Evolutionary conservation across 2,329 filamentous ascomycete species (phyloP), one percentile per base, ranked within the genome.

Genomic region (Helotiales sp.): DNA sequence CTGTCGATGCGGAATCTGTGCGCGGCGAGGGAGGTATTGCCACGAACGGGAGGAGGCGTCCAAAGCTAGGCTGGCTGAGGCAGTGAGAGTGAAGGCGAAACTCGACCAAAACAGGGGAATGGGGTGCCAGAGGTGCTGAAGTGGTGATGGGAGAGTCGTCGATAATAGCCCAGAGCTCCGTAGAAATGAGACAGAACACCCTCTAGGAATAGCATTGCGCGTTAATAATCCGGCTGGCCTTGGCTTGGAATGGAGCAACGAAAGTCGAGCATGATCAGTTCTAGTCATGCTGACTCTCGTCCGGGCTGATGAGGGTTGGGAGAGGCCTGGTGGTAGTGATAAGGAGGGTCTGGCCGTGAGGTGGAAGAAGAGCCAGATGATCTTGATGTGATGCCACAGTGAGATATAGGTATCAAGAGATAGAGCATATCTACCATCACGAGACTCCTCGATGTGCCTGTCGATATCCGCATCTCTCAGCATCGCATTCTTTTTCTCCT

Each of bases 121-220:
- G 46, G 22, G 34, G 15, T 27, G 46, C 31, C 24, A 22, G 22
- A 30, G 24, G 34, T 13, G 31, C 49, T 22, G 38, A 25, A 33
- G 25, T 27, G n/a, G 27, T 52, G 31, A 44, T 29, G 51, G 36
- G n/a, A 24, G 51, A 13, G 51, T 55, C 53, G 49, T 55, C 34
- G 54, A 34, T 34, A 42, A 25, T 29, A 25, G 19, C n/a, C n/a
- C 40, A 44, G 40, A 44, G 34, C 25, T n/a, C n/a, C n/a, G n/a
- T 33, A 24, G 36, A 47, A 46, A 56, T 56, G 54, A 56, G 52
- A 56, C 54, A 56, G 13, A 52, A 52, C 51, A 53, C 51, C 51
- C 36, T 46, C 51, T 17, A n/a, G 30, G 24, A 33, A 31, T 29
- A 17, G 27, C 33, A 46, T 31, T 52, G 27, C 34, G n/a, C 34